phyloP scores from a whole-genome alignment of 345 rosid species.

The Citrus glauca region DNA sequence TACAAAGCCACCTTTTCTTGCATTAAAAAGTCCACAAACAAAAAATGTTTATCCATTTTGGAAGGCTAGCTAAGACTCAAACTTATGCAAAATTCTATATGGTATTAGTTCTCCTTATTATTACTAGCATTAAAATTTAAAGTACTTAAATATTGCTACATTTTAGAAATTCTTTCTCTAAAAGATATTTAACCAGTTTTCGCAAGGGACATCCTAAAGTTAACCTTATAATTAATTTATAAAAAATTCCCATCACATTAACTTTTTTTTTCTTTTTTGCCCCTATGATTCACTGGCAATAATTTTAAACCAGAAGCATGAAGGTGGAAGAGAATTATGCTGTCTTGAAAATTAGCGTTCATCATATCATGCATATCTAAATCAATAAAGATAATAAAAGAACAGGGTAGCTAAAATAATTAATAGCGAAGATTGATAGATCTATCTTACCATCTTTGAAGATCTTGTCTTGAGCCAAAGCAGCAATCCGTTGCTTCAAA shows the following conservation, averaged over 20 bases:
- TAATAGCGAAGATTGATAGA: not conserved
- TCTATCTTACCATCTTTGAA: constrained; percentile 58
- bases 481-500: constrained; percentile 73
- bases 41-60: not conserved
- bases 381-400: not conserved
- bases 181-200: no score
- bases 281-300: not conserved
- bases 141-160: no score
- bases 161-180: no score
- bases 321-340: constrained; percentile 11
- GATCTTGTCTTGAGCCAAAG: constrained; percentile 80
- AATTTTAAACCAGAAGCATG: not conserved
- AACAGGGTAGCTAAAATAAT: not conserved
- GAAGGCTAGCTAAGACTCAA: not conserved
- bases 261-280: not conserved
- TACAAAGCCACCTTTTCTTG: not conserved
- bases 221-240: not conserved
- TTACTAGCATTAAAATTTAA: no score
- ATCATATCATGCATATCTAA: not conserved
- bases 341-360: not conserved
- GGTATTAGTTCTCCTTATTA: no score
- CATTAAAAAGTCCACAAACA: not conserved
- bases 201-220: no score
- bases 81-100: not conserved
- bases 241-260: not conserved